Percentiles rank a stretch among this genome's conserved stretches.
Conservation (phyloP, 768 basidiomycete genomes). For the Russula foetens region DNA sequence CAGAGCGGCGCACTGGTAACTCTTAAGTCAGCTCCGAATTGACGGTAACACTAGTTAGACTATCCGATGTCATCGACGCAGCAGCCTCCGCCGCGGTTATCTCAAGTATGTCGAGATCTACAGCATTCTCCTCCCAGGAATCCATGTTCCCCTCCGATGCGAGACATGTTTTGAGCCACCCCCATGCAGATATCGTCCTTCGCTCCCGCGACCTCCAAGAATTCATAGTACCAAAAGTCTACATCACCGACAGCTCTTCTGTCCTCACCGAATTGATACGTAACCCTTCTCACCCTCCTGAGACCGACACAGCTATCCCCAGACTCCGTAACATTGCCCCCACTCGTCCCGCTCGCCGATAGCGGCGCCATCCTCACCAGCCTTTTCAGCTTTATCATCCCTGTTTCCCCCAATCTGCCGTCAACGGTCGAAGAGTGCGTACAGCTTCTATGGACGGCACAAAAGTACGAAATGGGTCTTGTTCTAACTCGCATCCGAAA, state of each 20-base stretch:
- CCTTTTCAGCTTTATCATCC: too few relatives aligned
- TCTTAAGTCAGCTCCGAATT: too few relatives aligned
- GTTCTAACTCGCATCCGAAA: too few relatives aligned
- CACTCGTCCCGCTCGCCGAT: background rate
- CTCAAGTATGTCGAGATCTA: background rate
- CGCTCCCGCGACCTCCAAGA: background rate
- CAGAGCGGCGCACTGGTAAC: too few relatives aligned
- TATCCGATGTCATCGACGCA: too few relatives aligned
- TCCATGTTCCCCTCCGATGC: background rate
- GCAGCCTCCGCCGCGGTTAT: too few relatives aligned
- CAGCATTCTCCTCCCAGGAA: background rate
- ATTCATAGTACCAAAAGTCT: slow-evolving; percentile 3
- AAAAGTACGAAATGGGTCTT: too few relatives aligned
- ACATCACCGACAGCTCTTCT: slow-evolving; percentile 4
- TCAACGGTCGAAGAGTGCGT: too few relatives aligned
- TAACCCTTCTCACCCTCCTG: background rate
- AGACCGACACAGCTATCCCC: background rate
- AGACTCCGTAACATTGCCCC: background rate
- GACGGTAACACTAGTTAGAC: too few relatives aligned
- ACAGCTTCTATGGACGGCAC: too few relatives aligned
- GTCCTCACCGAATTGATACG: slow-evolving; percentile 21
- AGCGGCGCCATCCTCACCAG: too few relatives aligned
- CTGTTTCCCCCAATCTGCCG: too few relatives aligned
- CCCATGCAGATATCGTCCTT: slow-evolving; percentile 1
- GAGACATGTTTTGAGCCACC: background rate